Percentiles rank a stretch among this genome's conserved stretches.
phyloP scores from a whole-genome alignment of 163 green algal genomes.

The Scenedesmus sp. region DNA sequence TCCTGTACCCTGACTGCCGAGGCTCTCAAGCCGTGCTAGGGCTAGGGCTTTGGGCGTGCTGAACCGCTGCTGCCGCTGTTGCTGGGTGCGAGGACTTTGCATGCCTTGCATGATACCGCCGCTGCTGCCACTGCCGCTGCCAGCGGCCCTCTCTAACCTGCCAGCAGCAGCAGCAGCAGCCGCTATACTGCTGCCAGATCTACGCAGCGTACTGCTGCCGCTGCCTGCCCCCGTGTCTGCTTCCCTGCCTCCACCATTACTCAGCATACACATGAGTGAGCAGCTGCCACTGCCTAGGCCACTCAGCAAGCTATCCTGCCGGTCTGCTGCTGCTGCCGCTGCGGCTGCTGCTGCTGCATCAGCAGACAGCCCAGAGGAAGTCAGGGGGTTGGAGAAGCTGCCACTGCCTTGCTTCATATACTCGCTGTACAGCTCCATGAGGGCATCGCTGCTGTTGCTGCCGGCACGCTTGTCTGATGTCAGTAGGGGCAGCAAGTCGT shows the following conservation, averaged over 20 bases:
- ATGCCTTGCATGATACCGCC: neutral
- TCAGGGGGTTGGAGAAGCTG: neutral
- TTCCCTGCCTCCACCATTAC: neutral
- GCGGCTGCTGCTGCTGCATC: neutral
- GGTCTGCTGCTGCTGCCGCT: neutral
- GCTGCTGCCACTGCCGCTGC: neutral
- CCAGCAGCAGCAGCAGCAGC: neutral
- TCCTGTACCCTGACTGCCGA: neutral
- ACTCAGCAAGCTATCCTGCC: neutral
- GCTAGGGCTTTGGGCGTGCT: neutral
- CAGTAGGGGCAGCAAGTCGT: conserved; percentile 37
- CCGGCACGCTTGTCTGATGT: neutral
- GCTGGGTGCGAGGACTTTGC: neutral
- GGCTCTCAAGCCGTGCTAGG: neutral
- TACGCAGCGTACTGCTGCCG: neutral
- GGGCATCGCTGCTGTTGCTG: conserved; percentile 30
- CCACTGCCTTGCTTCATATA: conserved; percentile 35
- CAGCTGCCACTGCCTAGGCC: neutral
- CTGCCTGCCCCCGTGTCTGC: neutral
- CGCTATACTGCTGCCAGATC: neutral
- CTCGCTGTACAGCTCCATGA: conserved; percentile 20
- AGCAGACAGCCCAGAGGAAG: neutral
- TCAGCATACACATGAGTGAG: neutral
- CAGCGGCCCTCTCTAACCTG: neutral
- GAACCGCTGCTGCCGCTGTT: neutral